Percentiles rank a stretch among this genome's conserved stretches.
These are phyloP conservation scores for Azolla pinnata DNA, from an alignment of 75 land plant species.

Conservation along the genomic window DNA sequence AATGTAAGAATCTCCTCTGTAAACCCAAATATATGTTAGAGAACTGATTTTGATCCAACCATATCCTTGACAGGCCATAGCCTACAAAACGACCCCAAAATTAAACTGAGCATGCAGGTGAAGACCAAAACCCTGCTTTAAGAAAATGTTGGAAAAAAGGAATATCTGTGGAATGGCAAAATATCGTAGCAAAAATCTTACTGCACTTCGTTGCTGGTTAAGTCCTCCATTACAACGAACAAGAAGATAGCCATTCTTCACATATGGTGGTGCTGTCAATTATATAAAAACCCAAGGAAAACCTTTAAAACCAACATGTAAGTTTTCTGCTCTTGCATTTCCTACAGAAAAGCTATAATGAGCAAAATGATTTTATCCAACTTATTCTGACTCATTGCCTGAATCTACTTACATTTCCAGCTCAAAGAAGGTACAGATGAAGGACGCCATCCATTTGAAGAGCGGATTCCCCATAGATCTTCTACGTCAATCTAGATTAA, in stretches of 20 bases:
- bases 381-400: not conserved
- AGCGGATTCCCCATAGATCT: slow-evolving; percentile 50
- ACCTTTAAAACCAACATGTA: too few species aligned
- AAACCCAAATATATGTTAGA: too few species aligned
- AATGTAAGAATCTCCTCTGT: too few species aligned
- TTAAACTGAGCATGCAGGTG: too few species aligned
- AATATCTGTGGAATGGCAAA: not conserved
- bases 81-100: too few species aligned
- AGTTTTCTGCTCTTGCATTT: not conserved
- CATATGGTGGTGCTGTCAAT: slow-evolving; percentile 59
- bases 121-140: too few species aligned
- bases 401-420: slow-evolving; percentile 60
- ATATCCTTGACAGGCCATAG: too few species aligned
- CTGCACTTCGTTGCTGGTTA: slow-evolving; percentile 93
- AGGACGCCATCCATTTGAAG: slow-evolving; percentile 74
- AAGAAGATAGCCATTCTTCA: slow-evolving; percentile 70
- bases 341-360: slow-evolving; percentile 4
- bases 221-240: slow-evolving; percentile 97
- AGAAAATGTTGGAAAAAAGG: too few species aligned
- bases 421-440: slow-evolving; percentile 62
- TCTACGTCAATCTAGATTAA: slow-evolving; percentile 36
- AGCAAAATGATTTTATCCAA: not conserved
- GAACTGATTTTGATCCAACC: too few species aligned
- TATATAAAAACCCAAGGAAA: not conserved
- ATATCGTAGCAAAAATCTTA: slow-evolving; percentile 12